These are phyloP conservation scores for Botrytis deweyae DNA, from an alignment of 2,329 filamentous ascomycete genomes.

Conservation along the genomic window DNA sequence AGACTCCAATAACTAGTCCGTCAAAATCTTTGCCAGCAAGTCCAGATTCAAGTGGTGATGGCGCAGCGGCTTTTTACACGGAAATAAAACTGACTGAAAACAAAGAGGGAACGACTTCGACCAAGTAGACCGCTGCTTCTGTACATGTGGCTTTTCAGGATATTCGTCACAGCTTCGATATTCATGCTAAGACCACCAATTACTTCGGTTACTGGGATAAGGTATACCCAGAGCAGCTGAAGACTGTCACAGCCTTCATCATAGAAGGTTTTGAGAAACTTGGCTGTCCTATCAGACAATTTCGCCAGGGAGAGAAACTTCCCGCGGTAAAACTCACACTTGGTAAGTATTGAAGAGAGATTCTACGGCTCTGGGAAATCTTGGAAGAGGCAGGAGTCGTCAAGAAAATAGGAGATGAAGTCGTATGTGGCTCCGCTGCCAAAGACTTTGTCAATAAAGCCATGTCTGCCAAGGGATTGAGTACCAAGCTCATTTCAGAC, in stretches of 20 bases:
- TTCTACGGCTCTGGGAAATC: constrained; percentile 34
- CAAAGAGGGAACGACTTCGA: background rate
- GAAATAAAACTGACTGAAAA: background rate
- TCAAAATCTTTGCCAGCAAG: background rate
- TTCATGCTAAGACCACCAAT: background rate
- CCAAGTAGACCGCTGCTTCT: rapidly evolving
- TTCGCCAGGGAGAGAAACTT: constrained; percentile 29
- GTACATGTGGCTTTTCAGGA: background rate
- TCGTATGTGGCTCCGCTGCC: constrained; percentile 20
- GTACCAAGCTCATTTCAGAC: constrained; percentile 32
- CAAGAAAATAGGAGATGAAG: constrained; percentile 19
- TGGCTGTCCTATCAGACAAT: constrained; percentile 30
- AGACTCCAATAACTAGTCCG: background rate
- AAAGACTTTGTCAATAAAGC: background rate
- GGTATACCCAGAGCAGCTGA: constrained; percentile 31
- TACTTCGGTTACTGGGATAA: constrained; percentile 18
- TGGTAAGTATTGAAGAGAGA: constrained; percentile 33
- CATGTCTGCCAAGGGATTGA: constrained; percentile 26
- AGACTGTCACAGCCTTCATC: constrained; percentile 37
- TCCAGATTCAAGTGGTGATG: background rate
- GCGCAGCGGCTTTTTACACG: background rate
- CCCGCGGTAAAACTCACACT: constrained; percentile 25
- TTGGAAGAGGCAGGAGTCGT: constrained; percentile 29
- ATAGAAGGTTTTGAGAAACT: constrained; percentile 37
- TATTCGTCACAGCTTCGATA: background rate